Evolutionary conservation across 148 eudicot genomes (phyloP), one percentile per base, ranked within the genome.

Genomic region (Silene uniflora): DNA sequence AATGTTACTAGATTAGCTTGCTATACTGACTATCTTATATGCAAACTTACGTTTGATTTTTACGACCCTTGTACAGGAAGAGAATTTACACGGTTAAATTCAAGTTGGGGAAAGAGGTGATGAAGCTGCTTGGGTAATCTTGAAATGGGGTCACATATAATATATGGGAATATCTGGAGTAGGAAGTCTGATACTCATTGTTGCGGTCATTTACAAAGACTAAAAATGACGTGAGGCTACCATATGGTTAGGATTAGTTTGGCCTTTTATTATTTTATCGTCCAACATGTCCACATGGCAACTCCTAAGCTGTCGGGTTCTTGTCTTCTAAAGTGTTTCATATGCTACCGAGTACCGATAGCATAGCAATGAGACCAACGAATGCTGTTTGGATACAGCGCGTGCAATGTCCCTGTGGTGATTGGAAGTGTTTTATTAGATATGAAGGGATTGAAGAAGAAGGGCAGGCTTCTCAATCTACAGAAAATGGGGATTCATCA

Each of bases 381-480:
- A 83, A 69, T 63, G 83, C 84, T 75, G 79, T 88, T 29, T 90
- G 93, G 93, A 82, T 90, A 82, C 77, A 84, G 65, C 47, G 85
- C n/a, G 87, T 88, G 81, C 90, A 90, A 73, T 90, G 93, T 66
- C 91, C 91, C 8, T 90, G 91, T 81, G 93, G 91, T 71, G 91
- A 90, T 71, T 86, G 91, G 89, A 90, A 90, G 77, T 90, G 93
- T 76, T 88, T 82, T 73, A 82, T 90, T 65, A 82, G 76, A 74
- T 74, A 81, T 62, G 91, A 90, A 76, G 85, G 82, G 68, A 89
- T n/a, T n/a, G n/a, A 82, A 42, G 86, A 86, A 55, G 81, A 79
- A 54, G 76, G 79, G 13, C 64, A 72, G n/a, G 67, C 81, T 16
- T 77, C 84, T 68, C 82, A 85, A 29, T 49, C 80, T 2, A 52